Conservation (phyloP, 495 filamentous ascomycete species). For the Staphylotrichum longicolle region DNA sequence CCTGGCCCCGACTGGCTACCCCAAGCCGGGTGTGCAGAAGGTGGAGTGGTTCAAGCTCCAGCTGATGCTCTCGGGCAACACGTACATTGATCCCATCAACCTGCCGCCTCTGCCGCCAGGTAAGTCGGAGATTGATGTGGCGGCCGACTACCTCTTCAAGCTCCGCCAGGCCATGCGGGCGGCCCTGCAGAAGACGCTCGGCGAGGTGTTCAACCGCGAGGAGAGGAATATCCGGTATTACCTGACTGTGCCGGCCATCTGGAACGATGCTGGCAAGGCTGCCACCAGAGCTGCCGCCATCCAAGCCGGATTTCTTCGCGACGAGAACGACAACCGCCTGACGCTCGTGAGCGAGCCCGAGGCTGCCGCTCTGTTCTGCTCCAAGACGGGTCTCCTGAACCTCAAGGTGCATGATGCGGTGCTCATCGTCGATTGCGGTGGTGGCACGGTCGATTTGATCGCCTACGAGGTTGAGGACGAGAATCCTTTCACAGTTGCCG, state of each 20-base stretch:
- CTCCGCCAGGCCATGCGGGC: constrained; percentile 71
- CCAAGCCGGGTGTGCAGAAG: constrained; percentile 73
- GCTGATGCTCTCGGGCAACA: constrained; percentile 74
- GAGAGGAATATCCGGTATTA: constrained; percentile 74
- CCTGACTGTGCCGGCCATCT: constrained; percentile 71
- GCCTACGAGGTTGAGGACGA: constrained; percentile 76
- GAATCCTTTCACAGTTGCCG: constrained; percentile 69
- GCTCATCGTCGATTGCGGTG: constrained; percentile 72
- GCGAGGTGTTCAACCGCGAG: constrained; percentile 73
- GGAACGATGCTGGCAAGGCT: constrained; percentile 75
- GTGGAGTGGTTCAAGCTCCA: constrained; percentile 80
- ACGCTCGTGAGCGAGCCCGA: constrained; percentile 71
- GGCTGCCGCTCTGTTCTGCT: constrained; percentile 70
- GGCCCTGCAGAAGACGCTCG: constrained; percentile 71
- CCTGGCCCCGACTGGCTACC: constrained; percentile 69
- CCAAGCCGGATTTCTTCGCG: constrained; percentile 69
- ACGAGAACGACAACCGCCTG: constrained; percentile 72
- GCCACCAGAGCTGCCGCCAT: constrained; percentile 69
- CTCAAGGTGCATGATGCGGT: constrained; percentile 72
- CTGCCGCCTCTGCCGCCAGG: constrained; percentile 70
- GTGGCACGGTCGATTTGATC: constrained; percentile 73
- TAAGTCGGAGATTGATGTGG: constrained; percentile 75
- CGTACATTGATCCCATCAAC: constrained; percentile 77
- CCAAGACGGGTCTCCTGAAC: constrained; percentile 70
- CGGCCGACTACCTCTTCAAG: constrained; percentile 74